Percentiles rank a stretch among this genome's conserved stretches.
These are phyloP conservation scores for Isoetes taiwanensis DNA, from an alignment of 75 land plant genomes.

Conservation along the genomic window DNA sequence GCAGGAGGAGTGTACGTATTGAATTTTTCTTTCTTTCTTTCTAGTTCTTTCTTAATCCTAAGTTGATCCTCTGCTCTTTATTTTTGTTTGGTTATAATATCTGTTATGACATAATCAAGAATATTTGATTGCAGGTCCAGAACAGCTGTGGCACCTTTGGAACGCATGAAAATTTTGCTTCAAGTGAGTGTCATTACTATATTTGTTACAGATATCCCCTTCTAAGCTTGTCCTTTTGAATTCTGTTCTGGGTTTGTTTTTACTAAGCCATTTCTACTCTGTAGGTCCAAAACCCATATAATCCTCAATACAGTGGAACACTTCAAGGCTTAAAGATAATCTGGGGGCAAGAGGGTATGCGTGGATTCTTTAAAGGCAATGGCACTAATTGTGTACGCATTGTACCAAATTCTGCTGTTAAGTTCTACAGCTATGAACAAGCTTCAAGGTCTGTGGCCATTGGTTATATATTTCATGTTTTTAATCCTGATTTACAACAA, in stretches of 20 bases:
- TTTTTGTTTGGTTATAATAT: background rate
- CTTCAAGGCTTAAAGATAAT: conserved; percentile 74
- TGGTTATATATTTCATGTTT: too few species aligned
- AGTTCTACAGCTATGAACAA: conserved; percentile 84
- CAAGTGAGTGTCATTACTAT: conserved; percentile 35
- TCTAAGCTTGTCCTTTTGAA: background rate
- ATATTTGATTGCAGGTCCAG: conserved; percentile 48
- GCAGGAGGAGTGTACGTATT: conserved; percentile 92
- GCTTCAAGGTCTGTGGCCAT: conserved; percentile 61
- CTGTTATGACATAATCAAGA: background rate
- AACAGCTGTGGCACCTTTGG: conserved; percentile 91
- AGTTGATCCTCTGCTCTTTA: background rate
- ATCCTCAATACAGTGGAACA: conserved; percentile 70
- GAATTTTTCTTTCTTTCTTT: background rate
- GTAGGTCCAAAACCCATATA: conserved; percentile 83
- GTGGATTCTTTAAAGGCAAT: conserved; percentile 84
- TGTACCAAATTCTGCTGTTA: conserved; percentile 84
- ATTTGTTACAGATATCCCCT: background rate
- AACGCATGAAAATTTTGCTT: conserved; percentile 75
- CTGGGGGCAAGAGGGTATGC: conserved; percentile 74
- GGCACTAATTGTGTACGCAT: conserved; percentile 88
- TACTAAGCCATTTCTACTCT: too few species aligned
- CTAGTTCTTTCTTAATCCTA: background rate
- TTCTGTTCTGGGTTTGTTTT: too few species aligned
- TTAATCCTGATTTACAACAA: too few species aligned